Conservation (phyloP, 257 asterid species). For the Nicotiana paniculata region DNA sequence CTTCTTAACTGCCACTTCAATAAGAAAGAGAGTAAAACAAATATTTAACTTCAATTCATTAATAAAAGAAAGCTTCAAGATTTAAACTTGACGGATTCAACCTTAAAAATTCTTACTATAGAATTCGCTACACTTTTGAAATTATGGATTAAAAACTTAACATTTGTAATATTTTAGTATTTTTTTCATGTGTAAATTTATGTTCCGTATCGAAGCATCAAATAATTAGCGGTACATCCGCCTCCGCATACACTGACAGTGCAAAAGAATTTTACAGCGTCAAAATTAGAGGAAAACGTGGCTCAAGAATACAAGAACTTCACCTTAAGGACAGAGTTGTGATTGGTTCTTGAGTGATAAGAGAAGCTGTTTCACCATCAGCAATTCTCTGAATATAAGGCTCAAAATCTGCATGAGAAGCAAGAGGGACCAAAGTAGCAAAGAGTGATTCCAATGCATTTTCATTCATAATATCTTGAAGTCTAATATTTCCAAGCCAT, state of each 20-base stretch:
- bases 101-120: not conserved
- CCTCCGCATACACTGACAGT: not conserved
- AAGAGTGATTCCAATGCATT: conserved; percentile 49
- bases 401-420: conserved; percentile 76
- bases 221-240: not conserved
- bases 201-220: not conserved
- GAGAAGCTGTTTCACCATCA: conserved; percentile 50
- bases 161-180: not conserved
- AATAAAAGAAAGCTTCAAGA: not conserved
- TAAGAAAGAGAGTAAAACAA: not conserved
- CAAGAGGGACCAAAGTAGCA: conserved; percentile 58
- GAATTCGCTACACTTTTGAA: not conserved
- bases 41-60: not conserved
- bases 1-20: not conserved
- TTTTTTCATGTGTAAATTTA: not conserved
- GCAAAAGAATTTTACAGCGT: not conserved
- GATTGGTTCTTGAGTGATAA: conserved; percentile 56
- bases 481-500: conserved; percentile 43
- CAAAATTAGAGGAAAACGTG: not conserved
- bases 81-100: not conserved
- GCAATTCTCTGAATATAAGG: conserved; percentile 65
- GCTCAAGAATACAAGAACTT: not conserved
- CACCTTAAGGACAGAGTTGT: conserved; percentile 65
- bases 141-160: not conserved
- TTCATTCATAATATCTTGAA: conserved; percentile 29